Base-by-base conservation (phyloP, 2,329 filamentous ascomycete genomes). In the Arthrinium puccinioides region DNA sequence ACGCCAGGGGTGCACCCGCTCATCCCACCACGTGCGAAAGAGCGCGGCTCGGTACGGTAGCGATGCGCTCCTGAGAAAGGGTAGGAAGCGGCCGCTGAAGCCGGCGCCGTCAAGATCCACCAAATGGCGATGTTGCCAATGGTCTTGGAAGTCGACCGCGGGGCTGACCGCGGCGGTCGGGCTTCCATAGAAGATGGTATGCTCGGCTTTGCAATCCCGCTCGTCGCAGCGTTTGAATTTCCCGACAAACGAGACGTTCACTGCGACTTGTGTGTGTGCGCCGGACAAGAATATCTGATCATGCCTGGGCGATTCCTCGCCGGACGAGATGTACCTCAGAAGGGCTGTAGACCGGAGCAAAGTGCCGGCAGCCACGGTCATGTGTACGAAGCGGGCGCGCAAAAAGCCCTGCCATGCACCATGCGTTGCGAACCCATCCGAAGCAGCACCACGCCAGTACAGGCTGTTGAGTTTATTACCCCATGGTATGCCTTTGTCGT, bases 1-100 rank as follows among this genome's bases (percentile, higher is more conserved):
- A 16, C 63, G 60, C 79, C 79, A 84, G 0, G 73, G 66, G 11
- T 75, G 62, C 2, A 83, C 55, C 3, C 79, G 65, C 23, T 70
- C 66, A 45, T 81, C 78, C 48, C 79, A 77, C 79, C 79, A 84
- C 39, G 81, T 77, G 18, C 68, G 63, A 52, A 79, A 83, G 18
- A 80, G 60, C 3, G 74, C 78, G 0, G 72, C 69, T 43, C 79
- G 78, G 51, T 82, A 69, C 0, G 72, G 71, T 2, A 79, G 53
- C 4, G 66, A 72, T 2, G 56, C 65, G 10, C 64, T 71, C 11
- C 62, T 56, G 10, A 82, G 53, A 46, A 79, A 78, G 0, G 62
- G 62, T 8, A 67, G 50, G 46, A 67, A 75, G 1, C 70, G 62
- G 4, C 68, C 70, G 36, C 60, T 66, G 47, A 71, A 71, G 1